phyloP scores from a whole-genome alignment of 2,329 filamentous ascomycete species.

The Orbilia blumenaviensis region DNA sequence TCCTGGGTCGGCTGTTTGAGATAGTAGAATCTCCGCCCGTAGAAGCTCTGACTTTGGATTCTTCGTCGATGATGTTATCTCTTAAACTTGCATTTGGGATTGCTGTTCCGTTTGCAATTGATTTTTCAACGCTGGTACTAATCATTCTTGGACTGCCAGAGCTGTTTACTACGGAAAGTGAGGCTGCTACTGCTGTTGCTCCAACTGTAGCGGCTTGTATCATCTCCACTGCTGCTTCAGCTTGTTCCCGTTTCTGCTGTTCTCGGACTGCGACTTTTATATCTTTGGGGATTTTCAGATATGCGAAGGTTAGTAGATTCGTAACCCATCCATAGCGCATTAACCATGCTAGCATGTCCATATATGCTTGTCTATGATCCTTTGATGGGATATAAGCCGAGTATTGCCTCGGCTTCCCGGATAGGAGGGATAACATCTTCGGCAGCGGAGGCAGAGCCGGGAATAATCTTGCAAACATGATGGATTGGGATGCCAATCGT shows the following conservation, averaged over 20 bases:
- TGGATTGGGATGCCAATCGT: conserved; percentile 72
- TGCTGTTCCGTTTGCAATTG: conserved; percentile 53
- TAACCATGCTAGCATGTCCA: conserved; percentile 91
- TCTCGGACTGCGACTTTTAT: conserved; percentile 77
- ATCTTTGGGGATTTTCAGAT: conserved; percentile 78
- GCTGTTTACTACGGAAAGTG: conserved; percentile 35
- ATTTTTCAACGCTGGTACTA: conserved; percentile 48
- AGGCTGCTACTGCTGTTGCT: conserved; percentile 56
- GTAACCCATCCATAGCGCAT: conserved; percentile 93
- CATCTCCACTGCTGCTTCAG: conserved; percentile 33
- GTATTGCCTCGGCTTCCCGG: conserved; percentile 81
- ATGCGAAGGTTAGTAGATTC: conserved; percentile 89
- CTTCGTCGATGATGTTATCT: background rate
- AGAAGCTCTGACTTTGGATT: conserved; percentile 13
- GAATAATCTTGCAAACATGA: conserved; percentile 78
- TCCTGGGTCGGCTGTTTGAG: conserved; percentile 56
- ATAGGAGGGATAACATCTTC: conserved; percentile 86
- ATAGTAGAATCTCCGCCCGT: conserved; percentile 37
- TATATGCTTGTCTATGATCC: conserved; percentile 84
- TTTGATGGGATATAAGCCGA: conserved; percentile 85
- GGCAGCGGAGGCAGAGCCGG: conserved; percentile 82
- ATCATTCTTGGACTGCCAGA: conserved; percentile 47
- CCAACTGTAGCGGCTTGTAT: conserved; percentile 55
- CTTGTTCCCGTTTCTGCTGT: conserved; percentile 58
- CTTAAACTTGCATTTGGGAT: conserved; percentile 23